Percentiles rank a stretch among this genome's conserved stretches.
These are phyloP conservation scores for Boletellus sp. DNA, from an alignment of 768 basidiomycete species.

Conservation along the genomic window DNA sequence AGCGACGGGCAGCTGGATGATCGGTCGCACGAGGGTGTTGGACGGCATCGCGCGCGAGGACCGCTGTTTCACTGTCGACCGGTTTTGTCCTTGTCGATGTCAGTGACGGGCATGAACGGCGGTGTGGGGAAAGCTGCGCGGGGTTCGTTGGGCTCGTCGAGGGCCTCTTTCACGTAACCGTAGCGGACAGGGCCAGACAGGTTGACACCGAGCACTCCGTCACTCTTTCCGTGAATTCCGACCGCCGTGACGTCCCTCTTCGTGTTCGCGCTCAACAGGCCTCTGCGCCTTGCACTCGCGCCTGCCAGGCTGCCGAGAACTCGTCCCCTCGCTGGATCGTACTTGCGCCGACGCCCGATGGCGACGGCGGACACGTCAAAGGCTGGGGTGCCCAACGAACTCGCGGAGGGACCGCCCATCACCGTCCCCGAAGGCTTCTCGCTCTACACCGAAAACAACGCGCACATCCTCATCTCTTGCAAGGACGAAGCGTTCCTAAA, in stretches of 20 bases:
- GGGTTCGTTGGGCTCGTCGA: no score
- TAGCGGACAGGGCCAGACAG: no score
- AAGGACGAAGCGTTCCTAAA: conserved; percentile 89
- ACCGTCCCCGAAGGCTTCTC: conserved; percentile 69
- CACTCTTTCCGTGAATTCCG: not conserved
- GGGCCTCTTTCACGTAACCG: no score
- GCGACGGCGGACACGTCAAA: conserved; percentile 1
- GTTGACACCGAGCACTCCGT: no score
- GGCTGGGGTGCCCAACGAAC: not conserved
- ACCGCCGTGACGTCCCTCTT: not conserved
- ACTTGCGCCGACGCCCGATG: conserved; percentile 3
- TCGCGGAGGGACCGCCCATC: conserved; percentile 20
- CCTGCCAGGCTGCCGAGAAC: not conserved
- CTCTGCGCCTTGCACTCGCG: conserved; percentile 25
- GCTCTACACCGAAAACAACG: conserved; percentile 77
- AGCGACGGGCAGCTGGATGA: not conserved
- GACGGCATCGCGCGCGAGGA: not conserved
- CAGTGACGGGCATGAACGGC: no score
- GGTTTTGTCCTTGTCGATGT: no score
- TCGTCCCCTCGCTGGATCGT: not conserved
- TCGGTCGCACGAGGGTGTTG: not conserved
- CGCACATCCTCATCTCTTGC: conserved; percentile 68
- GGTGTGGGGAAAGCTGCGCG: no score
- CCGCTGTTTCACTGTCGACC: no score
- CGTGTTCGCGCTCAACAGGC: conserved; percentile 20